Conservation (phyloP, 2,329 filamentous ascomycete species). For the Colletotrichum agaves region DNA sequence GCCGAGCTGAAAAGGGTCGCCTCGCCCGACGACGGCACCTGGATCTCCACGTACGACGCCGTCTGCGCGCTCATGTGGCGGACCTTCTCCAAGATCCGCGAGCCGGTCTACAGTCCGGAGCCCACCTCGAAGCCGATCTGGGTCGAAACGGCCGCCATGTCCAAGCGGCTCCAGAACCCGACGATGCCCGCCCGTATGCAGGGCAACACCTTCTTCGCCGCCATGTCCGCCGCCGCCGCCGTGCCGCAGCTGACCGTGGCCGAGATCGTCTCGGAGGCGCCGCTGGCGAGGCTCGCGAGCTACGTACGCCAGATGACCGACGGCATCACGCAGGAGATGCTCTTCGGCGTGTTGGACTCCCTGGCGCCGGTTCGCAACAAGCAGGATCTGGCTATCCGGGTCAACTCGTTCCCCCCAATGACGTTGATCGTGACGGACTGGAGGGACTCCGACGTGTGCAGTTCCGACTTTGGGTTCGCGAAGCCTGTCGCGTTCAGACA, state of each 20-base stretch:
- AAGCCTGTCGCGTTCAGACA: conserved; percentile 48
- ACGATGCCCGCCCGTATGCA: conserved; percentile 47
- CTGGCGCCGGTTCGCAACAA: conserved; percentile 52
- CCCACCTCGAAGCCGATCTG: conserved; percentile 44
- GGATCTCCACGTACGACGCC: conserved; percentile 59
- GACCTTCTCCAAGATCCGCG: conserved; percentile 48
- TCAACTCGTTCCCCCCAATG: conserved; percentile 50
- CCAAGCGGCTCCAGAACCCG: conserved; percentile 47
- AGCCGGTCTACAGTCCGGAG: conserved; percentile 47
- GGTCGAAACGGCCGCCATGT: conserved; percentile 54
- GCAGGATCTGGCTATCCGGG: conserved; percentile 45
- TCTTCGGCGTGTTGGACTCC: conserved; percentile 44
- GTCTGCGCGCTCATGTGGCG: conserved; percentile 55
- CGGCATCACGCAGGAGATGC: conserved; percentile 45
- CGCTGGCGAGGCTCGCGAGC: conserved; percentile 47
- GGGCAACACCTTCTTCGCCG: conserved; percentile 48
- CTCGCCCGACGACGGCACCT: conserved; percentile 46
- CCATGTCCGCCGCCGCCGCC: conserved; percentile 41
- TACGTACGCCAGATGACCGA: conserved; percentile 52
- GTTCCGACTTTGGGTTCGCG: conserved; percentile 50
- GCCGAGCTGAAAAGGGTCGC: conserved; percentile 52
- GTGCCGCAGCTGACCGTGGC: conserved; percentile 44
- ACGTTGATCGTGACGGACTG: conserved; percentile 50
- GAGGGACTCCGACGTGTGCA: conserved; percentile 45
- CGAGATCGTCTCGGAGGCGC: conserved; percentile 49